Evolutionary conservation across 495 filamentous ascomycete genomes (phyloP).

Genomic region (Penicillium canescens): DNA sequence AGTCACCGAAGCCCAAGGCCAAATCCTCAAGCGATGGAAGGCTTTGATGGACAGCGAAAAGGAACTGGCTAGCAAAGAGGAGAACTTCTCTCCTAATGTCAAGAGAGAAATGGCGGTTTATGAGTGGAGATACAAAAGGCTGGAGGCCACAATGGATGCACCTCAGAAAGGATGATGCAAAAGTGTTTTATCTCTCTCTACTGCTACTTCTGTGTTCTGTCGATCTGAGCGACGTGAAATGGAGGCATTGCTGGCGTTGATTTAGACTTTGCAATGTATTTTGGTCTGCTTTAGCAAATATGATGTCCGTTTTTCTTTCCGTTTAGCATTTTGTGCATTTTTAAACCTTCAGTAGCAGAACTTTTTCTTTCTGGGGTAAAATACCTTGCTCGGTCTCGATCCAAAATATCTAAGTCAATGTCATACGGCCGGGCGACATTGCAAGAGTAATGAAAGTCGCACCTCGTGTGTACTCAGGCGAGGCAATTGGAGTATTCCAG

Average conservation of each 20-base stretch:
- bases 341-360: not conserved
- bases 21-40: constrained; percentile 41
- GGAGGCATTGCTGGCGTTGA: constrained; percentile 34
- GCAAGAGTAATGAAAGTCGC: constrained; percentile 22
- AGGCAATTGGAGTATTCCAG: not conserved
- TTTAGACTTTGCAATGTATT: constrained; percentile 20
- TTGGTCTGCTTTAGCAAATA: constrained; percentile 4
- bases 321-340: not conserved
- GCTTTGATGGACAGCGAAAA: constrained; percentile 39
- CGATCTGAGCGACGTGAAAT: constrained; percentile 5
- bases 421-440: constrained; percentile 23
- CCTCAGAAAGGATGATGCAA: constrained; percentile 8
- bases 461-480: not conserved
- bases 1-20: constrained; percentile 39
- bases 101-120: constrained; percentile 40
- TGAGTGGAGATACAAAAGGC: constrained; percentile 38
- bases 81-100: constrained; percentile 30
- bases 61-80: constrained; percentile 37
- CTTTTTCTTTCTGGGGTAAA: not conserved
- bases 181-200: constrained; percentile 11
- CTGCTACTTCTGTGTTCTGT: not conserved
- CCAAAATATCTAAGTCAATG: constrained; percentile 12
- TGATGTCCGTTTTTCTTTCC: constrained; percentile 1
- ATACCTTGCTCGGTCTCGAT: not conserved
- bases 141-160: constrained; percentile 35